Evolutionary conservation across 2,329 filamentous ascomycete species (phyloP).

Genomic region (Nemania diffusa): DNA sequence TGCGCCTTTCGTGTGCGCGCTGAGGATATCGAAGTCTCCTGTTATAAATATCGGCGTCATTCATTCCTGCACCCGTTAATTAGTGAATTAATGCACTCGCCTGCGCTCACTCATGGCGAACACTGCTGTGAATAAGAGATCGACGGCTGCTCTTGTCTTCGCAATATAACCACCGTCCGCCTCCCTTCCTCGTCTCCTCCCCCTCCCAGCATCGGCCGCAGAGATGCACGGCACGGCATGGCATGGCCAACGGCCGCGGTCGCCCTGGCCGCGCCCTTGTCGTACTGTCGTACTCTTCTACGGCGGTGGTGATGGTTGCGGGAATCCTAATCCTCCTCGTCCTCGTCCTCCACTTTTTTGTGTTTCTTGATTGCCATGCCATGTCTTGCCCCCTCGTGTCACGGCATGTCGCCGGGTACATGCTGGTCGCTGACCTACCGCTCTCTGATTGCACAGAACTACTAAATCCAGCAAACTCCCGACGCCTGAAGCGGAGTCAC

Average conservation of each 20-base stretch:
- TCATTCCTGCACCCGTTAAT: not conserved
- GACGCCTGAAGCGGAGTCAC: conserved; percentile 82
- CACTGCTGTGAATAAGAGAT: conserved; percentile 24
- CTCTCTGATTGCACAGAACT: conserved; percentile 55
- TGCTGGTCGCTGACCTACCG: conserved; percentile 41
- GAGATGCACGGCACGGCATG: too few species aligned
- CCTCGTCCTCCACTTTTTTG: conserved; percentile 38
- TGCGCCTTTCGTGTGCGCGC: conserved; percentile 35
- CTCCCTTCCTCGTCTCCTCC: conserved; percentile 12
- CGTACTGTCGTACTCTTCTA: conserved; percentile 27
- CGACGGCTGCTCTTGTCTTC: conserved; percentile 40
- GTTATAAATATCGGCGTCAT: conserved; percentile 7
- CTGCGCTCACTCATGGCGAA: conserved; percentile 12
- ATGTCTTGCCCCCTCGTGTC: conserved; percentile 35
- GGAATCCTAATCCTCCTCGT: too few species aligned
- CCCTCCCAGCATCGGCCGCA: conserved; percentile 5
- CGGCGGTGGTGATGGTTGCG: conserved; percentile 36
- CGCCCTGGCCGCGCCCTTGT: conserved; percentile 8
- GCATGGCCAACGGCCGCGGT: conserved; percentile 5
- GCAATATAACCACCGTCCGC: conserved; percentile 28
- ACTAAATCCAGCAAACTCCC: conserved; percentile 62
- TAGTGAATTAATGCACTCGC: not conserved
- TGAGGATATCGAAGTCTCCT: conserved; percentile 11
- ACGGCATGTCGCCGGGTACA: conserved; percentile 38
- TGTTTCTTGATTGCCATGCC: conserved; percentile 35